These are phyloP conservation scores for Taiozyma sp. DNA, from an alignment of 1,139 yeast species.

Conservation along the genomic window DNA sequence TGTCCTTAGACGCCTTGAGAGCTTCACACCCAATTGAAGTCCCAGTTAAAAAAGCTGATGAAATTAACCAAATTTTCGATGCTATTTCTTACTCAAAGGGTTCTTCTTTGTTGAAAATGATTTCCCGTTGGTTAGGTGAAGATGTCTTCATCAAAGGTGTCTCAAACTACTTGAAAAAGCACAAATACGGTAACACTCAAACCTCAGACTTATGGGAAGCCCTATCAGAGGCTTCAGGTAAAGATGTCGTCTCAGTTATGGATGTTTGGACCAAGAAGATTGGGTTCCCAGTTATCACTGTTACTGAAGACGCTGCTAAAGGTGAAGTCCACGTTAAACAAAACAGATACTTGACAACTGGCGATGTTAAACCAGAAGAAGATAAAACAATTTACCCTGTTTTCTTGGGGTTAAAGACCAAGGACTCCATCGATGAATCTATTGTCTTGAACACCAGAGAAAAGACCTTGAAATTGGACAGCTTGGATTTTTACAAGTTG, in stretches of 20 bases:
- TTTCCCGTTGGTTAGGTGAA: conserved; percentile 63
- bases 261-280: conserved; percentile 77
- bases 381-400: conserved; percentile 76
- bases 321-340: conserved; percentile 52
- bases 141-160: conserved; percentile 68
- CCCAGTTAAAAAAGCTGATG: conserved; percentile 67
- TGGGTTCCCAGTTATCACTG: conserved; percentile 80
- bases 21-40: conserved; percentile 80
- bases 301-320: conserved; percentile 40
- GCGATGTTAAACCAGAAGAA: conserved; percentile 72
- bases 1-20: conserved; percentile 62
- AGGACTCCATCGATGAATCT: conserved; percentile 60
- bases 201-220: conserved; percentile 82
- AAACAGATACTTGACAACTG: conserved; percentile 73
- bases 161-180: conserved; percentile 58
- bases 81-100: conserved; percentile 76
- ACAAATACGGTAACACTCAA: conserved; percentile 71
- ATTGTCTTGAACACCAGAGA: conserved; percentile 54
- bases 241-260: conserved; percentile 71
- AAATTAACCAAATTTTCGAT: conserved; percentile 75
- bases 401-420: conserved; percentile 72
- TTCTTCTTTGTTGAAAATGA: conserved; percentile 70
- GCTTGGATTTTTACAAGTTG: conserved; percentile 63
- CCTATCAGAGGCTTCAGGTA: conserved; percentile 65
- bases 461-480: conserved; percentile 39